Evolutionary conservation across 108 stramenopile genomes (phyloP), one percentile per base, ranked within the genome.

Genomic region (Pseudonitzschia pungens): DNA sequence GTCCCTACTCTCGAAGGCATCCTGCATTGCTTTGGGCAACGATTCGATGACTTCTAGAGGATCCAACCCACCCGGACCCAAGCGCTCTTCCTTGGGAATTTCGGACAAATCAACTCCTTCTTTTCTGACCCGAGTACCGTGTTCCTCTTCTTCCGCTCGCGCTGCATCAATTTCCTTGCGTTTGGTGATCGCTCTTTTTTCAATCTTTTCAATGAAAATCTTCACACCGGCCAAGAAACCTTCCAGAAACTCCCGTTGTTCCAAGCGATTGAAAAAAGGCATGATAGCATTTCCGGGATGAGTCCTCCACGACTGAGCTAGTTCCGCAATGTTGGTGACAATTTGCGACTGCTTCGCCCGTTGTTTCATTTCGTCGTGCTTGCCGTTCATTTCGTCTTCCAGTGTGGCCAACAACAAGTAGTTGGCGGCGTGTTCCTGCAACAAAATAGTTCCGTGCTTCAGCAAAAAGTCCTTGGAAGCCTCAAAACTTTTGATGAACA

Each of bases 361-460:
- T 40, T 89, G 86, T 66, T 87, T 89, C 98, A 98, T 98, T 69
- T 97, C 96, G 42, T 95, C 92, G 40, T 93, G 95, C 57, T 91
- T 89, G 55, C 97, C 98, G 77, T 99, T 99, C 98, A 99, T 99
- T 85, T 99, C 98, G 74, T 99, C 98, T 81, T 99, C 97, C 41
- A 99, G 73, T 65, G 89, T 87, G 52, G 97, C 95, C 60, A 99
- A 83, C 62, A 99, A 83, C 4, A 98, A 80, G 78, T 97, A 99
- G 68, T 92, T 96, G 74, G 91, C 89, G 53, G 95, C 90, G 83
- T 99, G 97, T 74, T 99, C 98, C 75, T 97, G 96, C 40, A 99
- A 83, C 43, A 99, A 72, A 45, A 98, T 83, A 70, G 86, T 76
- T 9, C 96, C 96, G 68, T 99, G 75, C 57, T 86, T 78, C 44